Conservation (phyloP, 1,284 basidiomycete species). For the Ceratobasidium sp. region DNA sequence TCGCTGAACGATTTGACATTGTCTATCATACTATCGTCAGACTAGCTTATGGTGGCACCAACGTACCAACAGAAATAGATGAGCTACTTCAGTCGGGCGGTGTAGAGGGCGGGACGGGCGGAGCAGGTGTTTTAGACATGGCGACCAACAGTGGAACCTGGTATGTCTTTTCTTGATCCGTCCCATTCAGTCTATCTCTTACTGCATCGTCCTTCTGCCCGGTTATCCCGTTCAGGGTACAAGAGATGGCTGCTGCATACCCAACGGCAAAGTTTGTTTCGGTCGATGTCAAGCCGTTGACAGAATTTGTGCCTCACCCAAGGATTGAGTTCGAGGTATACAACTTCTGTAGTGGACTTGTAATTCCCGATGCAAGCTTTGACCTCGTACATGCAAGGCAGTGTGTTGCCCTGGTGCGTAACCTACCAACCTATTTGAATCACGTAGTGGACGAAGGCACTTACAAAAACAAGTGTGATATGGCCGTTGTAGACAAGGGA, state of each 20-base stretch:
- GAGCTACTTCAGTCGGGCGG: neutral
- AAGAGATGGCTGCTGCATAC: constrained; percentile 10
- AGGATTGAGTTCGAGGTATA: constrained; percentile 6
- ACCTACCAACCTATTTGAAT: too few species aligned
- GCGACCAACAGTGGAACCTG: constrained; percentile 8
- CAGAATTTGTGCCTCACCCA: neutral
- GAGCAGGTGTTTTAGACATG: neutral
- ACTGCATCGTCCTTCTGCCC: neutral
- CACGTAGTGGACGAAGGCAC: too few species aligned
- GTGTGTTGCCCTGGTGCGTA: neutral
- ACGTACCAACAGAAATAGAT: neutral
- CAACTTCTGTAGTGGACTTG: constrained; percentile 10
- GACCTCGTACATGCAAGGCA: constrained; percentile 11
- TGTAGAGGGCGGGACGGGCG: neutral
- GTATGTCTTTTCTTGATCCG: neutral
- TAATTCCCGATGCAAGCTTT: constrained; percentile 13
- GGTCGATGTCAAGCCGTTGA: constrained; percentile 15
- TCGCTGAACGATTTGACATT: constrained; percentile 20
- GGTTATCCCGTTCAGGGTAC: too few species aligned
- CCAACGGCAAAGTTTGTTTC: constrained; percentile 5
- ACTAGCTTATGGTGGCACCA: neutral
- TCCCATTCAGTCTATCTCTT: neutral
- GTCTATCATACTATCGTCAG: constrained; percentile 8
- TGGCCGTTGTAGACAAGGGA: neutral
- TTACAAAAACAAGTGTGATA: too few species aligned